A percentile compares a stretch with the other conserved stretches of the same genome.
phyloP scores from a whole-genome alignment of 495 filamentous ascomycete genomes.

The Eremomyces bilateralis region DNA sequence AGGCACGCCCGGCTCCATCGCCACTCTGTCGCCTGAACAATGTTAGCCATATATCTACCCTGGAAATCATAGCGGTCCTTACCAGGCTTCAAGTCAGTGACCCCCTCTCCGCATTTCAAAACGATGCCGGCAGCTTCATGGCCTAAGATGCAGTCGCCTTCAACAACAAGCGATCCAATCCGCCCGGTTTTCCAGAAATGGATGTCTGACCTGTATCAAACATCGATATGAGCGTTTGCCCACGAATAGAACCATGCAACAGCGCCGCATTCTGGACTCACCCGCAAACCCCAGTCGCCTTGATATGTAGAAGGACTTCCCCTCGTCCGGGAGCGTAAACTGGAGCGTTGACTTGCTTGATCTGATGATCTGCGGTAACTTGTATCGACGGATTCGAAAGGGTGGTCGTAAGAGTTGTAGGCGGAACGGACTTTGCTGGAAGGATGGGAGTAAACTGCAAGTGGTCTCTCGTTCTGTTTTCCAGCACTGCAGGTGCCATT shows the following conservation, averaged over 20 bases:
- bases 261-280: too few relatives aligned
- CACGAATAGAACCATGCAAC: too few relatives aligned
- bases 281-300: constrained; percentile 7
- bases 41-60: not conserved
- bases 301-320: constrained; percentile 19
- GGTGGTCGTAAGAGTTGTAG: constrained; percentile 6
- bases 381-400: constrained; percentile 32
- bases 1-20: constrained; percentile 26
- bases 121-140: constrained; percentile 29
- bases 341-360: constrained; percentile 29
- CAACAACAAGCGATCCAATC: constrained; percentile 25
- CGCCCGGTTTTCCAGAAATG: constrained; percentile 26
- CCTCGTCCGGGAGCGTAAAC: constrained; percentile 24
- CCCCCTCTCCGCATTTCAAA: constrained; percentile 22
- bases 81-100: constrained; percentile 21
- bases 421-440: too few relatives aligned
- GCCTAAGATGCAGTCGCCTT: constrained; percentile 24
- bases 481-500: too few relatives aligned
- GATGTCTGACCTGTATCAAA: constrained; percentile 16
- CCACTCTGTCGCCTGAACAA: constrained; percentile 23
- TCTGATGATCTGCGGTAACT: constrained; percentile 30
- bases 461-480: too few relatives aligned
- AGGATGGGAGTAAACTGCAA: too few relatives aligned
- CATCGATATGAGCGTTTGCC: too few relatives aligned
- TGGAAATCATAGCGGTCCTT: too few relatives aligned